Conservation (phyloP, 1,284 basidiomycete genomes). For the Boletus sp. region DNA sequence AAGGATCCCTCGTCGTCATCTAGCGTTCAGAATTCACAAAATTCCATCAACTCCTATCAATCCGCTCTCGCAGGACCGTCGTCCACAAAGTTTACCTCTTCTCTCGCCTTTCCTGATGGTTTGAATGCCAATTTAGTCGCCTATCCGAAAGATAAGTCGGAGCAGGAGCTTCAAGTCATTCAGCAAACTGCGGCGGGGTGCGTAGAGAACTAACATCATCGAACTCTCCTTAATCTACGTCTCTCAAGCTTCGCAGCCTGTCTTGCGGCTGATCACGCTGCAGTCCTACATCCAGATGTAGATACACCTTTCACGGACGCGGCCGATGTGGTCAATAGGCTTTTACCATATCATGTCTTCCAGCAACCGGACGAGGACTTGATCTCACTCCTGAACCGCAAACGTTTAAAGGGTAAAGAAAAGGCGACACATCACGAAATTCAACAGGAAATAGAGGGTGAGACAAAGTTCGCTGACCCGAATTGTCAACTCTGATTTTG, state of each 20-base stretch:
- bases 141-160: constrained; percentile 23
- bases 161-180: constrained; percentile 41
- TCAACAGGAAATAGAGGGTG: constrained; percentile 55
- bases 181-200: constrained; percentile 51
- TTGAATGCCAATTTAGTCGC: constrained; percentile 8
- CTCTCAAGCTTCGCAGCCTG: constrained; percentile 51
- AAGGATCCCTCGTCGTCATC: constrained; percentile 5
- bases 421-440: constrained; percentile 46
- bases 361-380: constrained; percentile 69
- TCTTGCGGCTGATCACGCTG: constrained; percentile 60
- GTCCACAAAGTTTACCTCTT: constrained; percentile 17
- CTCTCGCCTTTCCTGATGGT: constrained; percentile 3
- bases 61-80: constrained; percentile 35
- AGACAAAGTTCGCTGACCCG: neutral
- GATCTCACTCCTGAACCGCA: constrained; percentile 26
- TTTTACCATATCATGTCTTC: constrained; percentile 76
- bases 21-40: constrained; percentile 8
- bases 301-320: constrained; percentile 64
- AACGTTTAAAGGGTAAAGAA: constrained; percentile 57
- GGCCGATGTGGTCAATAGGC: constrained; percentile 58
- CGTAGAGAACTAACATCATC: constrained; percentile 8
- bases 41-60: constrained; percentile 22
- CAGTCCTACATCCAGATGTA: constrained; percentile 59
- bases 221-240: constrained; percentile 17
- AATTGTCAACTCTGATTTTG: neutral